These are phyloP conservation scores for Aegilops sharonensis DNA, from an alignment of 176 grass and related monocot species.

Conservation along the genomic window DNA sequence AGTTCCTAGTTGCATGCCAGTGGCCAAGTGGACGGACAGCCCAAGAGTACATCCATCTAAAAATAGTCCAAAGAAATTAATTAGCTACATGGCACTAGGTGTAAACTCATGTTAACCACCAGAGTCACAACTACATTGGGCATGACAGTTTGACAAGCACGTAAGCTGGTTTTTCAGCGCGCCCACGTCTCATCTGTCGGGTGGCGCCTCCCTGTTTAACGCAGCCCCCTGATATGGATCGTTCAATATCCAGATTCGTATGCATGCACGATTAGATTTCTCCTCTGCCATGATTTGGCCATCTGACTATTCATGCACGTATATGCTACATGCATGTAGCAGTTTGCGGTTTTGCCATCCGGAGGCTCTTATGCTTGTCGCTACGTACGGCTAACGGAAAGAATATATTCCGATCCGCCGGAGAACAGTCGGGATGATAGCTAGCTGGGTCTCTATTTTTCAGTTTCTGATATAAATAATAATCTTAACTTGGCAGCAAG, in stretches of 20 bases:
- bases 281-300: neutral
- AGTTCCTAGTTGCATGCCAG: neutral
- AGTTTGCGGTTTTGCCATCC: slow-evolving; percentile 16
- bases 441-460: neutral
- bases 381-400: neutral
- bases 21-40: neutral
- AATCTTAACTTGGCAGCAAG: too few relatives aligned
- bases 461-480: too few relatives aligned
- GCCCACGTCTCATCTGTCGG: slow-evolving; percentile 41
- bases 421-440: slow-evolving; percentile 19
- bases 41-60: neutral
- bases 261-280: slow-evolving; percentile 11
- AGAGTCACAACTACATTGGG: neutral
- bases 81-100: neutral
- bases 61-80: neutral
- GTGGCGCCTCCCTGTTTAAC: neutral
- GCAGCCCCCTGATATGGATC: neutral
- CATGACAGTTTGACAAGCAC: slow-evolving; percentile 52
- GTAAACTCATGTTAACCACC: slow-evolving; percentile 24
- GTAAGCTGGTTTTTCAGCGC: slow-evolving; percentile 39
- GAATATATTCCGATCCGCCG: slow-evolving; percentile 25
- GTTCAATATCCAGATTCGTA: slow-evolving; percentile 2
- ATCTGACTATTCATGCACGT: neutral
- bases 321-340: slow-evolving; percentile 4
- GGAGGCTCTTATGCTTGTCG: slow-evolving; percentile 10